phyloP scores from a whole-genome alignment of 2,329 filamentous ascomycete species.

The Sclerotinia nivalis region DNA sequence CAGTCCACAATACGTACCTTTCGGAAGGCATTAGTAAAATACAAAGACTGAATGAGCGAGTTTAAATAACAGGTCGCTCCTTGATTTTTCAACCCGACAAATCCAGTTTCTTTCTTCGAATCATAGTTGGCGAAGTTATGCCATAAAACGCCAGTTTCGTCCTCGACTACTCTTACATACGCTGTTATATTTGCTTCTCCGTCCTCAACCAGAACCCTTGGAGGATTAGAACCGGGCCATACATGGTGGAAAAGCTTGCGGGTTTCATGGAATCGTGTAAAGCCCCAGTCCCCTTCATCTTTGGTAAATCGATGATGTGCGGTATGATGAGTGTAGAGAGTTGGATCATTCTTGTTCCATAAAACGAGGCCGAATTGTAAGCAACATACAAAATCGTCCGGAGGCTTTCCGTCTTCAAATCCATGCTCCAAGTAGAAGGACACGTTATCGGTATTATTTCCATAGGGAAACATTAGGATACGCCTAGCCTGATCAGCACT shows the following conservation, averaged over 20 bases:
- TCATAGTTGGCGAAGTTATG: conserved; percentile 94
- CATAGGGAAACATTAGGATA: conserved; percentile 90
- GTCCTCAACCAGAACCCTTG: conserved; percentile 66
- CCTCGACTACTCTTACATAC: conserved; percentile 78
- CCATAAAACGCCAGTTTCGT: conserved; percentile 87
- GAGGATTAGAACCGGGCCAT: conserved; percentile 69
- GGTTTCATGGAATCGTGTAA: conserved; percentile 92
- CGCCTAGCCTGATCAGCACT: conserved; percentile 59
- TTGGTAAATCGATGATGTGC: conserved; percentile 96
- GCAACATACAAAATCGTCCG: conserved; percentile 94
- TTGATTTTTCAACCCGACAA: conserved; percentile 94
- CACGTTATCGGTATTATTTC: conserved; percentile 90
- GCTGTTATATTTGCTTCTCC: conserved; percentile 78
- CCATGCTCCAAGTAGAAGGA: conserved; percentile 98
- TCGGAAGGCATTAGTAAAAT: conserved; percentile 89
- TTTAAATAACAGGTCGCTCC: conserved; percentile 90
- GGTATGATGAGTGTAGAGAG: conserved; percentile 73
- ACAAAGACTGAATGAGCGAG: conserved; percentile 79
- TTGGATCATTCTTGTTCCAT: conserved; percentile 93
- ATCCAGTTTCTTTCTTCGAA: conserved; percentile 98
- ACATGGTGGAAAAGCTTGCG: conserved; percentile 77
- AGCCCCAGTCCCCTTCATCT: conserved; percentile 97
- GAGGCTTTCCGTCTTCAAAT: conserved; percentile 71
- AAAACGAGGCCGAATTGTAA: conserved; percentile 93
- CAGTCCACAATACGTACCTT: conserved; percentile 58